These are phyloP conservation scores for Turnera subulata DNA, from an alignment of 345 rosid genomes.

Conservation along the genomic window DNA sequence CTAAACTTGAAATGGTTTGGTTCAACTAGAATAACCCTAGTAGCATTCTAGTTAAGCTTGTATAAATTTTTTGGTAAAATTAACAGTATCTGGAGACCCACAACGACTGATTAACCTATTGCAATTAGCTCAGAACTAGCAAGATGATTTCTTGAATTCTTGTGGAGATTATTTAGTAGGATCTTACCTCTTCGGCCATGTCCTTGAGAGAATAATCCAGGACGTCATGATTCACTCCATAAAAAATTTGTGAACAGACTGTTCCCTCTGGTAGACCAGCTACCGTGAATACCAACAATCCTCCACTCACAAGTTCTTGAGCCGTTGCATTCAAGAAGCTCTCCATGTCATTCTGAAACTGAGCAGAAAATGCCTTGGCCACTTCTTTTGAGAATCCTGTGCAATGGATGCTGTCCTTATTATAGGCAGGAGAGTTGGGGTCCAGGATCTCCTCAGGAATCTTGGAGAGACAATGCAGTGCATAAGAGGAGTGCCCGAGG, in stretches of 20 bases:
- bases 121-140: too few relatives aligned
- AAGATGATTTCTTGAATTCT: too few relatives aligned
- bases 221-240: not conserved
- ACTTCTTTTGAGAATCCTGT: slow-evolving; percentile 16
- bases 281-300: slow-evolving; percentile 17
- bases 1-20: too few relatives aligned
- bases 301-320: slow-evolving; percentile 25
- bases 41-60: too few relatives aligned
- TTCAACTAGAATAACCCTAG: too few relatives aligned
- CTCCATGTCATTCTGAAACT: slow-evolving; percentile 22
- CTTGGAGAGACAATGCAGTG: slow-evolving; percentile 33
- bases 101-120: too few relatives aligned
- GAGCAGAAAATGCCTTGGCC: slow-evolving; percentile 18
- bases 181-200: slow-evolving; percentile 20
- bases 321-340: slow-evolving; percentile 26
- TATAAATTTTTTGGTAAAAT: too few relatives aligned
- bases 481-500: slow-evolving; percentile 16
- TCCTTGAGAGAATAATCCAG: slow-evolving; percentile 12
- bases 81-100: too few relatives aligned
- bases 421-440: slow-evolving; percentile 21
- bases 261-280: slow-evolving; percentile 22
- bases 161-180: too few relatives aligned
- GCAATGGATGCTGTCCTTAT: slow-evolving; percentile 19
- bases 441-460: slow-evolving; percentile 15
- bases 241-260: not conserved